Evolutionary conservation across 495 filamentous ascomycete genomes (phyloP), one percentile per base, ranked within the genome.

Genomic region (Gamarada debralockiae): DNA sequence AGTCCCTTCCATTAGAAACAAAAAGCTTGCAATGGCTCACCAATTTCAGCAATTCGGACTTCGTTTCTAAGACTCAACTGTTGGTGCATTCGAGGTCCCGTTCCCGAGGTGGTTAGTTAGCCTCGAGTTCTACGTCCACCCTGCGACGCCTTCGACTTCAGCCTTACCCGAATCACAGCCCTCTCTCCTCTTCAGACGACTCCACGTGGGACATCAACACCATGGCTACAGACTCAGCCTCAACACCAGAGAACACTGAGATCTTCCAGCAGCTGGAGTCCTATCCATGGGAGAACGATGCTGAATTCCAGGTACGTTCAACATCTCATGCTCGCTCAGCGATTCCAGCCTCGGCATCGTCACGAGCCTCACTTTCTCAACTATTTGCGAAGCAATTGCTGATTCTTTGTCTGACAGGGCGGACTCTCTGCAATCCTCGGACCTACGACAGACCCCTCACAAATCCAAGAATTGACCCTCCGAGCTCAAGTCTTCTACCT

Each of bases 271-370:
- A 72, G 36, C 54, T 82, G n/a, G 69, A 77, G 38, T 46, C 45
- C n/a, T 82, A 82, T 64, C 53, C 66, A 13, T 82, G 79, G 79
- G 73, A 69, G 40, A 57, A 61, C 48, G 79, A 82, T 56, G 60
- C 65, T 45, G 77, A 80, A 56, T 82, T 80, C 56, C 76, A 81
- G 62, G 71, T 73, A 65, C 44, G 56, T 45, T 31, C 24, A 25
- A 51, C 25, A 5, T 49, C 29, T 36, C 27, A 39, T 39, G 5
- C 6, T 15, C 6, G 36, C 36, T 39, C 36, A 39, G 13, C 20
- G 13, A 9, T n/a, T 25, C 6, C 53, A 60, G 54, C 50, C 54
- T 61, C 50, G 53, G 46, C 54, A 49, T 24, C 18, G 18, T 42
- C 39, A 21, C 21, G 24, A 51, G 10, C 10, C 41, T 44, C 41